Base-by-base conservation (phyloP, 2,329 filamentous ascomycete species). In the Alternaria viburni region DNA sequence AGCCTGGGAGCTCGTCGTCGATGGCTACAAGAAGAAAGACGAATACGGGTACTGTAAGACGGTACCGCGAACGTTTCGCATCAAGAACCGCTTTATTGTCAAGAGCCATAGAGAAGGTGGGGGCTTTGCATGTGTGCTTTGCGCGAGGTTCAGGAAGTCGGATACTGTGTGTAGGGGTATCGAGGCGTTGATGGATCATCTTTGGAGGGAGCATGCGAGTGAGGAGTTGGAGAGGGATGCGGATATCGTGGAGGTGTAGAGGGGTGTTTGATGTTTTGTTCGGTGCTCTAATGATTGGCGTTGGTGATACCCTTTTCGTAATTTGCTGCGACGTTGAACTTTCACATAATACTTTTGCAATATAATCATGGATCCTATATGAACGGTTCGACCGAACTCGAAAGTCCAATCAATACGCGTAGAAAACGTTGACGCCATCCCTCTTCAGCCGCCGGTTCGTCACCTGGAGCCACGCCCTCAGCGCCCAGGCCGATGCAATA, bases 81-180 rank as follows among this genome's bases (percentile, higher is more conserved):
- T 79, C 4, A 67, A 67, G 10, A 74, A 71, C 10, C 67, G 74
- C 12, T 79, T 79, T 46, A 62, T 77, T 12, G 67, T 77, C 17
- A 79, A 79, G 57, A 74, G 66, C 21, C 77, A 79, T 58, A 63
- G 75, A 11, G 67, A 73, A 12, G 62, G 66, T 7, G 72, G 72
- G 3, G 71, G 73, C 2, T 78, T 72, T 61, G 76, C 76, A 6
- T 79, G 77, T 43, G 66, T 73, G 11, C 59, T 79, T 17, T 79
- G 77, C 44, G 71, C 68, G 4, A 65, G 61, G 44, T 71, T 64
- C 43, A 67, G 66, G 17, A 61, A 72, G 8, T 67, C 62, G 25
- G 77, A 79, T 59, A 79, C 76, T 5, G 68, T 74, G 10, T 76
- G 75, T 58, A 60, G 62, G 13, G 66, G 68, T 15, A 55, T 74